Conservation (phyloP, 768 basidiomycete species). For the Floccularia luteovirens region DNA sequence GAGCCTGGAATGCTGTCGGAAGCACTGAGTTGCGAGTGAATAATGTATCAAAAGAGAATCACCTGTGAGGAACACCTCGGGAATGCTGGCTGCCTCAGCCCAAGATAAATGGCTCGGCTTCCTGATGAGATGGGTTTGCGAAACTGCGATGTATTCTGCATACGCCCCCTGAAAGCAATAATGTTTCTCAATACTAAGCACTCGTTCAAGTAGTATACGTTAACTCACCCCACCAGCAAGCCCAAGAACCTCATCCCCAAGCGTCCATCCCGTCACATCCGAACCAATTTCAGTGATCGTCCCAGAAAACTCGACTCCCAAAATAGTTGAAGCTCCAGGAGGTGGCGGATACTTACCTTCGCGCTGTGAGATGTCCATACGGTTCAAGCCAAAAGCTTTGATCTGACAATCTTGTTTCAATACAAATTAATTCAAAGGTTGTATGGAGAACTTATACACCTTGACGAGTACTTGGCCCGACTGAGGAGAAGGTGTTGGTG, state of each 20-base stretch:
- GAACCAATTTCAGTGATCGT: slow-evolving; percentile 45
- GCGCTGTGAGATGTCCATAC: slow-evolving; percentile 76
- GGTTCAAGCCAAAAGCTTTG: slow-evolving; percentile 82
- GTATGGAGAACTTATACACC: slow-evolving; percentile 37
- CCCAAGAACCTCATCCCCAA: slow-evolving; percentile 72
- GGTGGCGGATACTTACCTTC: slow-evolving; percentile 74
- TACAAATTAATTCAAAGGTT: neutral
- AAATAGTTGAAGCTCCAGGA: slow-evolving; percentile 62
- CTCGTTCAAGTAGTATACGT: neutral
- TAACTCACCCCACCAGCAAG: slow-evolving; percentile 68
- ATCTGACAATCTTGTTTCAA: slow-evolving; percentile 32
- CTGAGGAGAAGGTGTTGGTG: slow-evolving; percentile 49
- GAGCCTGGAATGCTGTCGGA: slow-evolving; percentile 35
- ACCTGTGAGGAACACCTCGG: slow-evolving; percentile 88
- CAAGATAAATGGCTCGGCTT: slow-evolving; percentile 76
- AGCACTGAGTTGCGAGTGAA: neutral
- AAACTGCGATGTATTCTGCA: slow-evolving; percentile 74
- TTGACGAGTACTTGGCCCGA: slow-evolving; percentile 72
- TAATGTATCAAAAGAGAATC: slow-evolving; percentile 6
- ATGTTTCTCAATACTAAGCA: too few species aligned
- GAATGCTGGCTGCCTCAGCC: slow-evolving; percentile 81
- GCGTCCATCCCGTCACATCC: slow-evolving; percentile 43
- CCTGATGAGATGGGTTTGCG: slow-evolving; percentile 55
- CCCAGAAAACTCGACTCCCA: slow-evolving; percentile 88
- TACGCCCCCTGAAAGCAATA: slow-evolving; percentile 65